Evolutionary conservation across 1,284 basidiomycete species (phyloP).

Genomic region (Tilletia indica): DNA sequence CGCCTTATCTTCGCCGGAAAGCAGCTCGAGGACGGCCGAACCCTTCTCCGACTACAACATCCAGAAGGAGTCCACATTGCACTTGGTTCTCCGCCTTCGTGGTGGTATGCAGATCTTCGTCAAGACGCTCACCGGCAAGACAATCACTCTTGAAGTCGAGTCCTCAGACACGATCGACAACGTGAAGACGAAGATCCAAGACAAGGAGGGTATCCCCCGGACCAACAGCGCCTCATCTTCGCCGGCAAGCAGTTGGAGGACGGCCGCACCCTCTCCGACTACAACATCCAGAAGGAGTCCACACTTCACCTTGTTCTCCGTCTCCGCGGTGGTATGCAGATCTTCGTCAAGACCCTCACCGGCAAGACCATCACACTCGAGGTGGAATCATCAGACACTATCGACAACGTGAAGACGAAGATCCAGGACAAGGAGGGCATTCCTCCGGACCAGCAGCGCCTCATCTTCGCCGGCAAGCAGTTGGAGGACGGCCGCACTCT

Average conservation of each 20-base stretch:
- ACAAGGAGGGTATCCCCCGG: slow-evolving; percentile 57
- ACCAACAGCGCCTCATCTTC: slow-evolving; percentile 79
- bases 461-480: slow-evolving; percentile 98
- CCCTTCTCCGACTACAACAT: slow-evolving; percentile 66
- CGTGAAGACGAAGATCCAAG: slow-evolving; percentile 57
- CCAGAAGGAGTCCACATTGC: slow-evolving; percentile 98
- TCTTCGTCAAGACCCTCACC: slow-evolving; percentile 56
- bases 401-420: slow-evolving; percentile 53
- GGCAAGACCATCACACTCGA: slow-evolving; percentile 58
- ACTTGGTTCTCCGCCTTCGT: slow-evolving; percentile 89
- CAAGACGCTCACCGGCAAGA: slow-evolving; percentile 89
- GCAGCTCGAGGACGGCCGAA: slow-evolving; percentile 68
- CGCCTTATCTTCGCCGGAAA: slow-evolving; percentile 97
- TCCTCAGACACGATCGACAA: slow-evolving; percentile 91
- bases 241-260: slow-evolving; percentile 88
- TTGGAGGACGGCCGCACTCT: slow-evolving; percentile 63
- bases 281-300: slow-evolving; percentile 97
- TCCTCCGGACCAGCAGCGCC: slow-evolving; percentile 90
- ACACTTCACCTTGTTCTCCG: slow-evolving; percentile 94
- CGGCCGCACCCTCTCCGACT: slow-evolving; percentile 51
- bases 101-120: slow-evolving; percentile 65
- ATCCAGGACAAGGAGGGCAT: slow-evolving; percentile 64
- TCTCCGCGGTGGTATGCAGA: slow-evolving; percentile 41
- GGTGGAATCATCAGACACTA: slow-evolving; percentile 57
- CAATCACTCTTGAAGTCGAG: slow-evolving; percentile 90